A percentile compares a stretch with the other conserved stretches of the same genome.
Evolutionary conservation across 202 grass and related monocot genomes (phyloP).

Genomic region (Digitaria exilis): DNA sequence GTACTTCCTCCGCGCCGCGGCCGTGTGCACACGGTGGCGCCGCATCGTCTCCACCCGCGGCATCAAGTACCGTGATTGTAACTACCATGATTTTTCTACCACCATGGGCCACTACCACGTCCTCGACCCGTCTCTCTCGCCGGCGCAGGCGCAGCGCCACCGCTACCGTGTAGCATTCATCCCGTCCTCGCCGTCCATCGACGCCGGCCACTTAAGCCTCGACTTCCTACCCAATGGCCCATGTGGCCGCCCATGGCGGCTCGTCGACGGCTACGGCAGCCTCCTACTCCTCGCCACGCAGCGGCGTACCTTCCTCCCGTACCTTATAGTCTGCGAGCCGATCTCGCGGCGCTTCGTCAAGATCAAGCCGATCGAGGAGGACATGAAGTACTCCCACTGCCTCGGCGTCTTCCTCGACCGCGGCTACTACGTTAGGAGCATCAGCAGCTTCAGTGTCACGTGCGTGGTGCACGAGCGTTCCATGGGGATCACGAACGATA

Average conservation of each 20-base stretch:
- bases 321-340: slow-evolving; percentile 26
- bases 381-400: neutral
- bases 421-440: neutral
- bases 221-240: neutral
- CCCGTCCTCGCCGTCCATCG: neutral
- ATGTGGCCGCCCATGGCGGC: neutral
- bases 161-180: neutral
- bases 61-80: no score
- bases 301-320: neutral
- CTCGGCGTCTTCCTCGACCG: neutral
- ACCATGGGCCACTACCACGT: neutral
- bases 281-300: neutral
- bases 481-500: neutral
- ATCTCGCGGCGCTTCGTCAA: neutral
- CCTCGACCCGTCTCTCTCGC: neutral
- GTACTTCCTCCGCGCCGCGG: neutral
- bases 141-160: no score
- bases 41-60: neutral
- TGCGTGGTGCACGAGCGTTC: neutral
- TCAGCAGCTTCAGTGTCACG: neutral
- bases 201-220: slow-evolving; percentile 11
- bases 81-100: neutral
- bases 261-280: neutral
- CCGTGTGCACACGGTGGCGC: slow-evolving; percentile 1
- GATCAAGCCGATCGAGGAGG: neutral